phyloP scores from a whole-genome alignment of 1,284 basidiomycete genomes.

The Tranzscheliella williamsii region DNA sequence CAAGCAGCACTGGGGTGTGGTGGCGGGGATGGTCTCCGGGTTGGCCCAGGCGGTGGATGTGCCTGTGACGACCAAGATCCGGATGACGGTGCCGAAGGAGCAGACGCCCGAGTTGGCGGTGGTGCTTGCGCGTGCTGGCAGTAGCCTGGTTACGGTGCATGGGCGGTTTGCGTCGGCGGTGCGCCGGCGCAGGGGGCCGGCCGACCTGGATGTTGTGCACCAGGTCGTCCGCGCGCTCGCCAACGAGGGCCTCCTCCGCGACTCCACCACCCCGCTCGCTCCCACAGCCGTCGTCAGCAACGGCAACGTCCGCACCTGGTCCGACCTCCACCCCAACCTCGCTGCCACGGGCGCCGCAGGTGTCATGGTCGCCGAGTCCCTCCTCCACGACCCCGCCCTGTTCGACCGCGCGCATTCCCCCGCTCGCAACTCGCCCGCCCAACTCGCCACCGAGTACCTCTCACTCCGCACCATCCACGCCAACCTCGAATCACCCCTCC shows the following conservation, averaged over 20 bases:
- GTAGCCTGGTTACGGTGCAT: constrained; percentile 72
- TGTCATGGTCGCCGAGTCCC: constrained; percentile 74
- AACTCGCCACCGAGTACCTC: constrained; percentile 21
- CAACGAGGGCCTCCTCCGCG: constrained; percentile 50
- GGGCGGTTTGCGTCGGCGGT: constrained; percentile 72
- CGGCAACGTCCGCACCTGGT: constrained; percentile 71
- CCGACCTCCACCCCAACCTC: constrained; percentile 68
- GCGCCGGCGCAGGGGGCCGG: constrained; percentile 70
- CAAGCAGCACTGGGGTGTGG: constrained; percentile 71
- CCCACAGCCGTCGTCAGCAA: constrained; percentile 72
- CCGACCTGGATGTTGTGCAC: constrained; percentile 69
- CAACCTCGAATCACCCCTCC: constrained; percentile 15
- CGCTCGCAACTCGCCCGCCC: neutral
- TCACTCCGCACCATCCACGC: constrained; percentile 6
- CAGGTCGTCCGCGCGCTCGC: constrained; percentile 63
- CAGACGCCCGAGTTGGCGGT: constrained; percentile 68
- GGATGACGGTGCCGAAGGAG: constrained; percentile 63
- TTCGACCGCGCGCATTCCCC: constrained; percentile 3
- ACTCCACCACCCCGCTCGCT: constrained; percentile 44
- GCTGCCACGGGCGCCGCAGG: constrained; percentile 71
- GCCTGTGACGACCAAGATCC: constrained; percentile 70
- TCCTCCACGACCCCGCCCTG: constrained; percentile 69
- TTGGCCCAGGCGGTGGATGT: constrained; percentile 60
- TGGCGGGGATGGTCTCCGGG: constrained; percentile 68
- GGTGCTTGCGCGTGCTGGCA: constrained; percentile 69